Evolutionary conservation across 2,329 filamentous ascomycete genomes (phyloP).

Genomic region (Torrubiellomyces zombiae): DNA sequence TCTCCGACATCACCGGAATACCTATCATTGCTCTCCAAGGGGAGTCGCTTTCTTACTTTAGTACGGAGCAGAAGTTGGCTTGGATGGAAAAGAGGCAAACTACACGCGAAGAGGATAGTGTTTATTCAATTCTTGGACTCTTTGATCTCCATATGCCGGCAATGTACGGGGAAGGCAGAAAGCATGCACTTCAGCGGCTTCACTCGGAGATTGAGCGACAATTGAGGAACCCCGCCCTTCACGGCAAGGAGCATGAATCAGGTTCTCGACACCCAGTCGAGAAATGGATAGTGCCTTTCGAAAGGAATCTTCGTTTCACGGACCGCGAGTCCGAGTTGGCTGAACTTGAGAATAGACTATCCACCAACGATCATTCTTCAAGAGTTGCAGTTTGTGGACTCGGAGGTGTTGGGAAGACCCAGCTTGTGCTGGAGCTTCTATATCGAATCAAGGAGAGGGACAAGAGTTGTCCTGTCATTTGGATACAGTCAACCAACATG

Average conservation of each 20-base stretch:
- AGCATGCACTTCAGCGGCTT: constrained; percentile 2
- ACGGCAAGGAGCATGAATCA: too few relatives aligned
- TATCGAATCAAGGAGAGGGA: constrained; percentile 1
- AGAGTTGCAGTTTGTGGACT: too few relatives aligned
- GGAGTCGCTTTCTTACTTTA: constrained; percentile 1
- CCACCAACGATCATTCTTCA: too few relatives aligned
- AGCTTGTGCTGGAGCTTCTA: constrained; percentile 2
- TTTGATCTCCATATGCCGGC: constrained; percentile 4
- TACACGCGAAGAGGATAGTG: constrained; percentile 2
- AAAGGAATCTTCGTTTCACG: too few relatives aligned
- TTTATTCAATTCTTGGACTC: constrained; percentile 3
- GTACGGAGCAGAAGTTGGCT: constrained; percentile 1
- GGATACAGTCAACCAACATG: constrained; percentile 3
- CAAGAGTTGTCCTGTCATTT: constrained; percentile 2
- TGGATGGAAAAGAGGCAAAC: constrained; percentile 3
- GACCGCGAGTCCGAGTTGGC: too few relatives aligned
- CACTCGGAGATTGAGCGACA: constrained; percentile 2
- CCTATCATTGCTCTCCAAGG: constrained; percentile 4
- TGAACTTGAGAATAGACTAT: too few relatives aligned
- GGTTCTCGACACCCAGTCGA: too few relatives aligned
- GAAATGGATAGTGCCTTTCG: too few relatives aligned
- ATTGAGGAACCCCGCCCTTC: too few relatives aligned
- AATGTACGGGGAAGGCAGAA: constrained; percentile 4
- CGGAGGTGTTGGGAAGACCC: constrained; percentile 4
- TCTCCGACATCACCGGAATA: constrained; percentile 6